Conservation (phyloP, 1,284 basidiomycete genomes). For the Papiliotrema terrestris region DNA sequence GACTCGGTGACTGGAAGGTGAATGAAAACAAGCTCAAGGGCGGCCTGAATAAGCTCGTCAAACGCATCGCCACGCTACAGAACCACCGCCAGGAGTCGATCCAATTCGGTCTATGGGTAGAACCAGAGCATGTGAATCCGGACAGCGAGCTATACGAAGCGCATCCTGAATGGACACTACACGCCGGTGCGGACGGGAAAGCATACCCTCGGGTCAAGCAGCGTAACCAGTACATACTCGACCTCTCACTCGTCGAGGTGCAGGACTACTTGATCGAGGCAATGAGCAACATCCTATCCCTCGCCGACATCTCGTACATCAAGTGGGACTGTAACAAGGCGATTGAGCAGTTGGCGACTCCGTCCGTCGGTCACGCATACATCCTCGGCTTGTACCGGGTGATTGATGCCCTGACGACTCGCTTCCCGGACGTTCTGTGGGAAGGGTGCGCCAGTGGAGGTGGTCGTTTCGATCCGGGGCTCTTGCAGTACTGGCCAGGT, state of each 20-base stretch:
- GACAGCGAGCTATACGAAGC: conserved; percentile 30
- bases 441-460: conserved; percentile 41
- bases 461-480: conserved; percentile 34
- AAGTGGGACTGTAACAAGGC: conserved; percentile 42
- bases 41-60: conserved; percentile 26
- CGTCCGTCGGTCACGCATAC: conserved; percentile 26
- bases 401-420: conserved; percentile 23
- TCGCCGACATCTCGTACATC: conserved; percentile 28
- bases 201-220: conserved; percentile 20
- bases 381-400: conserved; percentile 39
- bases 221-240: conserved; percentile 35
- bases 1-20: conserved; percentile 35
- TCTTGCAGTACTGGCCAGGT: conserved; percentile 35
- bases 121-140: conserved; percentile 42
- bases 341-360: conserved; percentile 32
- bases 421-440: conserved; percentile 34
- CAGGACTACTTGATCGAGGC: conserved; percentile 35
- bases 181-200: conserved; percentile 6
- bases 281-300: conserved; percentile 19
- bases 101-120: conserved; percentile 40
- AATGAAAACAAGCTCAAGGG: conserved; percentile 29
- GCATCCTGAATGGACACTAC: conserved; percentile 38
- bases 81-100: conserved; percentile 10
- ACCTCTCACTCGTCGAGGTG: conserved; percentile 24
- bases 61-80: conserved; percentile 5